phyloP scores from a whole-genome alignment of 164 flowering plant genomes.

The Umbilicus rupestris region DNA sequence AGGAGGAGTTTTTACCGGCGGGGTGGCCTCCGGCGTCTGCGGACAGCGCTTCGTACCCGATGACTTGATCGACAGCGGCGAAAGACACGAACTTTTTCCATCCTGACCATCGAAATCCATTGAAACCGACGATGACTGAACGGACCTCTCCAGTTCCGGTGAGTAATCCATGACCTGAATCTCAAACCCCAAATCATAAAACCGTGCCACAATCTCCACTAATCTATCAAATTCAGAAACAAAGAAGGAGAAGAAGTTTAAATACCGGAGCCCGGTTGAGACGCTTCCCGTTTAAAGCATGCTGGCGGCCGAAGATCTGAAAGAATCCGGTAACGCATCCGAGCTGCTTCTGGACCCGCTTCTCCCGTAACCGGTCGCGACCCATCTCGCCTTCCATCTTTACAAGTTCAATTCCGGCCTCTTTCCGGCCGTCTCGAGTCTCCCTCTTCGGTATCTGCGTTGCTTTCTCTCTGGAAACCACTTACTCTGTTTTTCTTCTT shows the following conservation, averaged over 20 bases:
- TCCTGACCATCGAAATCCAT: constrained; percentile 15
- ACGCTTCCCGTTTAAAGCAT: constrained; percentile 55
- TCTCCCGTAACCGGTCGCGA: constrained; percentile 54
- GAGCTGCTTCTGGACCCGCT: constrained; percentile 71
- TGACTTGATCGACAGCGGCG: constrained; percentile 17
- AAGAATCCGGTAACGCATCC: constrained; percentile 93
- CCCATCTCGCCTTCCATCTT: constrained; percentile 37
- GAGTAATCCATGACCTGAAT: constrained; percentile 31
- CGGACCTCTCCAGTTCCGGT: constrained; percentile 21
- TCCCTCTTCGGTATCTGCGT: not conserved
- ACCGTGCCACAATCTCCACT: not conserved
- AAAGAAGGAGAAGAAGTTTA: constrained; percentile 15
- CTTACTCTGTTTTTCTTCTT: too few species aligned
- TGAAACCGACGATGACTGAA: constrained; percentile 27
- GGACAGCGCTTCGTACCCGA: not conserved
- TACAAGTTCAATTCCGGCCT: not conserved
- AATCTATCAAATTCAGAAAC: not conserved
- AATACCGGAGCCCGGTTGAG: constrained; percentile 43
- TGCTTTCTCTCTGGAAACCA: too few species aligned
- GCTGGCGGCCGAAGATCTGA: constrained; percentile 79
- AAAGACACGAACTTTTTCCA: constrained; percentile 6
- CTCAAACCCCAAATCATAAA: not conserved
- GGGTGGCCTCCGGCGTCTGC: not conserved
- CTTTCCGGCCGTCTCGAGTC: constrained; percentile 1
- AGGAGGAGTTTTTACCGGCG: constrained; percentile 18